Evolutionary conservation across 352 stramenopile species (phyloP).

Genomic region (Phytophthora hybrid): DNA sequence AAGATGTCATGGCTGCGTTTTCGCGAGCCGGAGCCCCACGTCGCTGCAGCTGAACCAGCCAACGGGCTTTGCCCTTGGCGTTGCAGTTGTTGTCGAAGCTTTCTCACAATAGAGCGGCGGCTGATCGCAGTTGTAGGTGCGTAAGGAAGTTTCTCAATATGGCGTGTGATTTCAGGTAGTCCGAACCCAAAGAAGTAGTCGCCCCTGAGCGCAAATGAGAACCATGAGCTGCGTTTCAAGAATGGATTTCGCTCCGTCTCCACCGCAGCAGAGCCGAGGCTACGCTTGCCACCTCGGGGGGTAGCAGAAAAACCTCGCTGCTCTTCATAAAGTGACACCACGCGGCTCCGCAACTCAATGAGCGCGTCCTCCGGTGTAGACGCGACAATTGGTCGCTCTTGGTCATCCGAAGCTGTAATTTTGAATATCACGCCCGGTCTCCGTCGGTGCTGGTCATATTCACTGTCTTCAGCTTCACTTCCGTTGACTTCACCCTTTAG

Average conservation of each 20-base stretch:
- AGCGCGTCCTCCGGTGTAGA: slow-evolving; percentile 74
- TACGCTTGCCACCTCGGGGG: slow-evolving; percentile 11
- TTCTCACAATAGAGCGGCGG: slow-evolving; percentile 48
- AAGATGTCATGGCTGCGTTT: slow-evolving; percentile 43
- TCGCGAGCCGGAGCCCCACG: slow-evolving; percentile 28
- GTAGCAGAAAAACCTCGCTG: slow-evolving; percentile 45
- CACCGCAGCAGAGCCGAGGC: background rate
- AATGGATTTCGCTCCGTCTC: slow-evolving; percentile 71
- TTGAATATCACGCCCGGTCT: slow-evolving; percentile 69
- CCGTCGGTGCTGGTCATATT: slow-evolving; percentile 27
- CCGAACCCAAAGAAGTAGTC: slow-evolving; percentile 89
- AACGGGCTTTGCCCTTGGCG: slow-evolving; percentile 47
- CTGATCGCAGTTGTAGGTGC: slow-evolving; percentile 76
- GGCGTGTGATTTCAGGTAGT: slow-evolving; percentile 62
- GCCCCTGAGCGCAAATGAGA: slow-evolving; percentile 78
- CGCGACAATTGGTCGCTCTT: slow-evolving; percentile 68
- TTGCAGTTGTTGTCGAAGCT: slow-evolving; percentile 52
- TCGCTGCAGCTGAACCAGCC: slow-evolving; percentile 33
- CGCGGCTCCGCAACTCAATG: slow-evolving; percentile 71
- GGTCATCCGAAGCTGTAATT: slow-evolving; percentile 80
- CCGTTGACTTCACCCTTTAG: slow-evolving; percentile 17
- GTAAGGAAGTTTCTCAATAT: slow-evolving; percentile 80
- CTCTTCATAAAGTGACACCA: slow-evolving; percentile 82
- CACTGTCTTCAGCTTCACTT: slow-evolving; percentile 11
- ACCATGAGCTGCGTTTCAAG: slow-evolving; percentile 79